Base-by-base conservation (phyloP, 345 rosid species). In the Aquilaria yunnanensis region DNA sequence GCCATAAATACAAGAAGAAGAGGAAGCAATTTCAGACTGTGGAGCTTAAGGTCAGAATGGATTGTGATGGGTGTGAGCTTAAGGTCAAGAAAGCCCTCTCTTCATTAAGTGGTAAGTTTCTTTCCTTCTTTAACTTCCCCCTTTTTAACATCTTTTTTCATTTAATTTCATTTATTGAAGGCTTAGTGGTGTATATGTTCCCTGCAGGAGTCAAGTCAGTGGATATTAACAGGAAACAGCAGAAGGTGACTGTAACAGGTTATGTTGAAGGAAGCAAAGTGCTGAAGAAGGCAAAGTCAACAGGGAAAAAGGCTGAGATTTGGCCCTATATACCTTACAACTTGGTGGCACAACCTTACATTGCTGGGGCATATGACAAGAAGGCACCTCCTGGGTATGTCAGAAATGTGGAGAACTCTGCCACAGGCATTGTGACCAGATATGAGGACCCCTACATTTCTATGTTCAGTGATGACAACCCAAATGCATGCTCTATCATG, bases 11-110 rank as follows among this genome's bases (percentile, higher is more conserved):
- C 68, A 80, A 72, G 70, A 77, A 80, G 86, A 82, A 71, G 81
- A 78, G 57, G 84, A 85, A 83, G 74, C 96, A 81, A 50, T 63
- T 80, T 53, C 99, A 88, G 67, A 88, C 91, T 1, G 93, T 90
- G 16, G 99, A 94, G 71, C 86, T 94, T 30, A 94, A 94, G 80
- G 88, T 94, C 57, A 85, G 89, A 66, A 94, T 94, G 96, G 99
- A 94, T 66, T 94, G 99, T 77, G 99, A 90, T 85, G 99, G 99
- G 56, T 94, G 99, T 70, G 99, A 83, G 70, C 97, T 88, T 57
- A 94, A 94, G 75, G 83, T 94, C 78, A 94, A 84, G 77, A 90
- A 90, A 10, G 74, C 92, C 54, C 81, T 94, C 12, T 83, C 95
- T 76, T 90, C 99, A 55, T 55, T 94, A 30, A 85, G 75, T 65